These are phyloP conservation scores for Cupressus sempervirens DNA, from an alignment of 75 land plant genomes.

Conservation along the genomic window DNA sequence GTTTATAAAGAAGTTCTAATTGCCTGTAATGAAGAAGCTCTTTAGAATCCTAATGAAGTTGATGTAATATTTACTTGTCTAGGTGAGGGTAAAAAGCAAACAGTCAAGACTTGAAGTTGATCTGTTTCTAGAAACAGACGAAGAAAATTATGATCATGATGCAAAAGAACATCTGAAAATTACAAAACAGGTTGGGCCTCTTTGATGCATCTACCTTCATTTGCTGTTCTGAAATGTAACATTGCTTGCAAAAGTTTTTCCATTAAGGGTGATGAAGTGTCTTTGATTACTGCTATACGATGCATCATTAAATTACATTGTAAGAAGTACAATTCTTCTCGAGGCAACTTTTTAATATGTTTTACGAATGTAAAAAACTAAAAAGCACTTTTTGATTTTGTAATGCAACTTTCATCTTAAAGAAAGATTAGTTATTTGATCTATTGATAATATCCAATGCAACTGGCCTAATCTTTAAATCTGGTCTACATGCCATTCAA, in stretches of 20 bases:
- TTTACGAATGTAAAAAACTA: background rate
- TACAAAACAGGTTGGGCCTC: conserved; percentile 43
- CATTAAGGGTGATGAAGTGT: background rate
- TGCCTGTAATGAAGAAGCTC: background rate
- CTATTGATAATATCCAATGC: background rate
- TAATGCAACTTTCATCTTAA: background rate
- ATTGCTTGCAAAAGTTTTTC: background rate
- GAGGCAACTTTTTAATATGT: background rate
- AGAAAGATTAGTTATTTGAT: background rate
- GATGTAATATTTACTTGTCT: conserved; percentile 1
- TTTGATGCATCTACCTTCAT: background rate
- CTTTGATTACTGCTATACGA: background rate
- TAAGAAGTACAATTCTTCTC: background rate
- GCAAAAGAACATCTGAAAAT: conserved; percentile 24
- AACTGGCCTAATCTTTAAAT: background rate
- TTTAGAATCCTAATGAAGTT: background rate
- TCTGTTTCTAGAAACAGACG: conserved; percentile 45
- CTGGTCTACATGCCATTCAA: background rate
- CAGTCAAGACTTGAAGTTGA: conserved; percentile 62
- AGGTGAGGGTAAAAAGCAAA: conserved; percentile 72
- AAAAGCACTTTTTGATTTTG: background rate
- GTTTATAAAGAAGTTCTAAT: background rate
- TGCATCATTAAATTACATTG: background rate
- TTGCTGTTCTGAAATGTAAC: background rate
- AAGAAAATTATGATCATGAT: conserved; percentile 46